phyloP scores from a whole-genome alignment of 768 basidiomycete species.

The Phanerochaete sordida region DNA sequence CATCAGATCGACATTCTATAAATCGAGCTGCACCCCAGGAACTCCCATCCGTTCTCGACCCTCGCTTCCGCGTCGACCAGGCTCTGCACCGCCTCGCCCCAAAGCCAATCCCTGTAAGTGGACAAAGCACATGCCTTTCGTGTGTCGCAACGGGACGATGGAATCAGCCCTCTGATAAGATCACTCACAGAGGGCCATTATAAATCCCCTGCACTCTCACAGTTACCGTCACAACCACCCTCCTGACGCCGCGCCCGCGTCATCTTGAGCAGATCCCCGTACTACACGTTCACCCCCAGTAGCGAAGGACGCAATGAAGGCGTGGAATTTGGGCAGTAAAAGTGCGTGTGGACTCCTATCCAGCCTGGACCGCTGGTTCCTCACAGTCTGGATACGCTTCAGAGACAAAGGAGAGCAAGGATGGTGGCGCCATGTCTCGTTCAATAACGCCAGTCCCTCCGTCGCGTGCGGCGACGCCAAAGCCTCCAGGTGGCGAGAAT shows the following conservation, averaged over 20 bases:
- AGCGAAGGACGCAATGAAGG: neutral
- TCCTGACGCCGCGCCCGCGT: neutral
- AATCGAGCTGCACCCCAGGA: neutral
- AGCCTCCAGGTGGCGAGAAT: conserved; percentile 32
- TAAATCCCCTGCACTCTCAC: conserved; percentile 9
- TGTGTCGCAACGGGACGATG: conserved; percentile 6
- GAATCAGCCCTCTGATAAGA: conserved; percentile 12
- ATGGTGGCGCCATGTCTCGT: conserved; percentile 69
- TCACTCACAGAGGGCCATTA: conserved; percentile 5
- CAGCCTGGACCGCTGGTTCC: neutral
- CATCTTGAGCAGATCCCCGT: neutral
- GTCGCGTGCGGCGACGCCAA: conserved; percentile 78
- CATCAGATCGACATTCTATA: neutral
- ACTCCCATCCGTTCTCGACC: neutral
- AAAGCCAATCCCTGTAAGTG: neutral
- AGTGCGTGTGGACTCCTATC: conserved; percentile 17
- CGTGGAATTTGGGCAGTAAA: conserved; percentile 28
- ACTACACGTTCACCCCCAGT: neutral
- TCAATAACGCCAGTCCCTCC: conserved; percentile 81
- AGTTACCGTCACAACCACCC: conserved; percentile 7
- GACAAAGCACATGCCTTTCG: conserved; percentile 2
- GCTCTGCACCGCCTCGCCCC: neutral
- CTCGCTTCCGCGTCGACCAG: neutral
- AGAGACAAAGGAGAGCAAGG: conserved; percentile 71
- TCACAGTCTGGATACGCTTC: conserved; percentile 3